Evolutionary conservation across 2,329 filamentous ascomycete species (phyloP).

Genomic region (Purpureocillium takamizusanense): DNA sequence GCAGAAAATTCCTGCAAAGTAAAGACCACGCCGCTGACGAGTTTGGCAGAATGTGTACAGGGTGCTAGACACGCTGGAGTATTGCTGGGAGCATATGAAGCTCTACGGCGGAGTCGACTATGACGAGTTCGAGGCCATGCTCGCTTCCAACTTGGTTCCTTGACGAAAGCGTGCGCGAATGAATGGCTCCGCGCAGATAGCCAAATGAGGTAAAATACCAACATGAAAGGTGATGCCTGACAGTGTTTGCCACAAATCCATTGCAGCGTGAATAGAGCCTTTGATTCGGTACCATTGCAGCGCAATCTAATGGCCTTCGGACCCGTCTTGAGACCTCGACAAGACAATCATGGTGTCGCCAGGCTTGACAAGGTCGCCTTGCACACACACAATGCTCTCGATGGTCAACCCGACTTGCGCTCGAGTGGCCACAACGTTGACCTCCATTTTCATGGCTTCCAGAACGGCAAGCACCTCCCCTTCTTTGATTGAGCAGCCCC

Average conservation of each 20-base stretch:
- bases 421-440: constrained; percentile 13
- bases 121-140: constrained; percentile 5
- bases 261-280: too few relatives aligned
- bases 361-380: constrained; percentile 5
- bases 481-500: constrained; percentile 29
- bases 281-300: too few relatives aligned
- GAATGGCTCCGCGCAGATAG: neutral
- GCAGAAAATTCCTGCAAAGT: neutral
- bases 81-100: constrained; percentile 4
- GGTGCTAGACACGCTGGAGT: constrained; percentile 7
- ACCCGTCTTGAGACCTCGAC: neutral
- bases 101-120: constrained; percentile 3
- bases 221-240: too few relatives aligned
- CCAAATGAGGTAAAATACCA: neutral
- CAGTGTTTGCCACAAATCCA: too few relatives aligned
- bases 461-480: constrained; percentile 35
- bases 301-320: too few relatives aligned
- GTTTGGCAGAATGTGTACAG: constrained; percentile 5
- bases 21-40: neutral
- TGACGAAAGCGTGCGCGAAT: neutral
- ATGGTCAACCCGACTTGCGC: neutral
- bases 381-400: constrained; percentile 1
- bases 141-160: constrained; percentile 7
- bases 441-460: constrained; percentile 51
- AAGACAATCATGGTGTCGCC: constrained; percentile 2